Percentiles rank a stretch among this genome's conserved stretches.
phyloP scores from a whole-genome alignment of 2,329 filamentous ascomycete genomes.

The Fusarium sp. region DNA sequence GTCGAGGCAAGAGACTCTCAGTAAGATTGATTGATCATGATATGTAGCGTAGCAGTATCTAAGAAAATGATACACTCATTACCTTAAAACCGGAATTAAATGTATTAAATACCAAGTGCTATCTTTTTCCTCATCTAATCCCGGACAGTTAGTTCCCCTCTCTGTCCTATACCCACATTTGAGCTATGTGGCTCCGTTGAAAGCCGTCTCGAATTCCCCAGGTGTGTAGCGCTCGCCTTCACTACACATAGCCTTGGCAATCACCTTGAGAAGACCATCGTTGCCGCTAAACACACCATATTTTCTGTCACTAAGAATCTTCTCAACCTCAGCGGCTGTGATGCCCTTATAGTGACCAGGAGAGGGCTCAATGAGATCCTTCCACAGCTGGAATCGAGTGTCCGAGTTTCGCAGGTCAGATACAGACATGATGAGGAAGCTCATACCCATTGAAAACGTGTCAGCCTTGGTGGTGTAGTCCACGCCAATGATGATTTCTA shows the following conservation, averaged over 20 bases:
- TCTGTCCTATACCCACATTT: rapidly evolving
- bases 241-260: slow-evolving; percentile 26
- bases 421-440: slow-evolving; percentile 21
- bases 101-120: background rate
- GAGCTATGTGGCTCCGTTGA: slow-evolving; percentile 8
- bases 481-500: slow-evolving; percentile 13
- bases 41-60: too few relatives aligned
- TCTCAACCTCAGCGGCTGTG: background rate
- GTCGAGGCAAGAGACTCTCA: too few relatives aligned
- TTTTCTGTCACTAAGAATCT: background rate
- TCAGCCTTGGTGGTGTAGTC: slow-evolving; percentile 22
- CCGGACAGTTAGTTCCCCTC: rapidly evolving
- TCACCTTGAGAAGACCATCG: slow-evolving; percentile 19
- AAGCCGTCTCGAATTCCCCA: slow-evolving; percentile 7
- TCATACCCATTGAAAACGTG: slow-evolving; percentile 18
- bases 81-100: background rate
- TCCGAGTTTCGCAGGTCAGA: background rate
- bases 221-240: slow-evolving; percentile 15
- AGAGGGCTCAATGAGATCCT: slow-evolving; percentile 19
- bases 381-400: slow-evolving; percentile 23
- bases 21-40: too few relatives aligned
- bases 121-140: background rate
- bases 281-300: slow-evolving; percentile 20
- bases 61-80: too few relatives aligned
- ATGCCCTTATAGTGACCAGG: background rate